Evolutionary conservation across 2,329 filamentous ascomycete species (phyloP), one percentile per base, ranked within the genome.

Genomic region (Fusarium decemcellulare): DNA sequence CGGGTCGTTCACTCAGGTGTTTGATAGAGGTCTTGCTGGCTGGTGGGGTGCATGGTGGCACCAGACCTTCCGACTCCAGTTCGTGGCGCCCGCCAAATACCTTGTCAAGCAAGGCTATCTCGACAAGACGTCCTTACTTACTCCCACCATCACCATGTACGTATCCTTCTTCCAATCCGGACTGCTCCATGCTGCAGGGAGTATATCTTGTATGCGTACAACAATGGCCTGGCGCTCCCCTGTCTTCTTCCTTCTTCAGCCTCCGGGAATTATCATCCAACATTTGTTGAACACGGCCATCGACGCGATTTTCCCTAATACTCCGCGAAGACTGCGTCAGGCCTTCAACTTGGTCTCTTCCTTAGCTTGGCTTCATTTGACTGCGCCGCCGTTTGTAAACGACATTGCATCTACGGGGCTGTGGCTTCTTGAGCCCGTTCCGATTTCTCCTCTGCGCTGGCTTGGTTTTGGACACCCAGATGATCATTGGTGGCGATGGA

Each of bases 11-110:
- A 72, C 73, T 0, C 80, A 83, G 29, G 83, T 95, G 2, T 79
- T 91, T 11, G 88, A 94, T 65, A 84, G 88, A 62, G 95, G 95
- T 0, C 83, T 98, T 2, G 86, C 88, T 1, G 95, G 94, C 1
- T 92, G 91, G 80, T 98, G 95, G 95, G 91, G 92, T 46, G 85
- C 84, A 23, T 95, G 90, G 86, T 98, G 95, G 95, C 95, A 98
- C 78, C 95, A 98, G 80, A 91, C 91, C 4, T 97, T 97, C 81
- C 91, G 94, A 1, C 86, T 90, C 59, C 89, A 88, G 3, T 94
- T 95, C 75, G 81, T 87, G 40, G 86, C 89, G 5, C 91, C 91
- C 0, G 81, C 86, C 0, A 79, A 78, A 2, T 87, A 82, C 73
- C 72, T 91, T 59, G 77, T 79, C 9, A 70, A 77, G 65, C 56